phyloP scores from a whole-genome alignment of 1,284 basidiomycete species.

The Neonothopanus nambi region DNA sequence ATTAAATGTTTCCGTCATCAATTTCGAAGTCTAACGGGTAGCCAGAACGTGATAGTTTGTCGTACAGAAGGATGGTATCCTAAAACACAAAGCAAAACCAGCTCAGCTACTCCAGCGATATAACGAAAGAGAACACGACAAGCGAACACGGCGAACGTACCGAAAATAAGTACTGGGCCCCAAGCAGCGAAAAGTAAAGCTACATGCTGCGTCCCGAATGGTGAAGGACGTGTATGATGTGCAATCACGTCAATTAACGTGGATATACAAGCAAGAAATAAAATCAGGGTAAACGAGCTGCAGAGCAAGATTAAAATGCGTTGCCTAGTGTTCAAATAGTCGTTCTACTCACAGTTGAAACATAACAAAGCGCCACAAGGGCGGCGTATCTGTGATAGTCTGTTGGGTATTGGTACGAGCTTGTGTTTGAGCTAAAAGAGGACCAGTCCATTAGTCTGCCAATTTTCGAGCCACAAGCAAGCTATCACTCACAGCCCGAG shows the following conservation, averaged over 20 bases:
- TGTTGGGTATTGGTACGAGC: no score
- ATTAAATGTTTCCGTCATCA: no score
- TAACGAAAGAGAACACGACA: no score
- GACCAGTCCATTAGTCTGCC: no score
- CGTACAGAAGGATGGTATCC: slow-evolving; percentile 2
- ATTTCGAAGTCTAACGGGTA: neutral
- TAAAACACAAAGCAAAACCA: neutral
- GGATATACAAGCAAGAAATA: slow-evolving; percentile 48
- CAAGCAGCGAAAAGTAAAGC: slow-evolving; percentile 53
- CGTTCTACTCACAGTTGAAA: slow-evolving; percentile 1
- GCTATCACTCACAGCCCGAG: neutral
- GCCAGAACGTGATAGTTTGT: slow-evolving; percentile 6
- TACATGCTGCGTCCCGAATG: slow-evolving; percentile 58
- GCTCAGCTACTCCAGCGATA: neutral
- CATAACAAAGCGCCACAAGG: slow-evolving; percentile 2
- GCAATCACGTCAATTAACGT: slow-evolving; percentile 48
- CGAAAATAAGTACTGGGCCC: slow-evolving; percentile 49
- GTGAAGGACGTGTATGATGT: slow-evolving; percentile 31
- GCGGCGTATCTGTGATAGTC: neutral
- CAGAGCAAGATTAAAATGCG: neutral
- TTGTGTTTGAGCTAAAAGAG: no score
- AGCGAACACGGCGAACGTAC: slow-evolving; percentile 22
- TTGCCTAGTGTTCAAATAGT: neutral
- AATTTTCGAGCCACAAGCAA: no score
- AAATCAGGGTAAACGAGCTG: slow-evolving; percentile 40